Conservation (phyloP, 495 filamentous ascomycete genomes). For the Pseudotulostoma volvatum region DNA sequence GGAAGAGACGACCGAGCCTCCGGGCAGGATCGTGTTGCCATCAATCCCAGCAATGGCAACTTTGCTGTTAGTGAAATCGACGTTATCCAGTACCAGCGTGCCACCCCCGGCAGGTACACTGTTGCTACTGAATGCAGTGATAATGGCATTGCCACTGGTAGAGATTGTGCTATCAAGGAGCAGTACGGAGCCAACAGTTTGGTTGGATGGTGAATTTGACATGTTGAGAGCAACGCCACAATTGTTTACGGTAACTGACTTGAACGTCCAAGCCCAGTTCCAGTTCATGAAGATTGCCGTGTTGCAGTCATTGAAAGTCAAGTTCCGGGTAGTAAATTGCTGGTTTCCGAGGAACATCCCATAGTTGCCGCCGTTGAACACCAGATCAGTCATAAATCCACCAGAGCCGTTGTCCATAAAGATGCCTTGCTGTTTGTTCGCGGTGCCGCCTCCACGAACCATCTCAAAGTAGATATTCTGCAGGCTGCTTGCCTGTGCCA, state of each 20-base stretch:
- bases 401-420: slow-evolving; percentile 95
- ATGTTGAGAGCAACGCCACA: slow-evolving; percentile 72
- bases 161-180: slow-evolving; percentile 65
- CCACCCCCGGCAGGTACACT: slow-evolving; percentile 50
- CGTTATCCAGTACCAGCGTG: slow-evolving; percentile 72
- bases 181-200: slow-evolving; percentile 65
- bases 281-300: slow-evolving; percentile 89
- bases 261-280: slow-evolving; percentile 87
- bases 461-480: slow-evolving; percentile 89
- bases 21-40: slow-evolving; percentile 46
- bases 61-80: slow-evolving; percentile 48
- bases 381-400: slow-evolving; percentile 75
- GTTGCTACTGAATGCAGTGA: slow-evolving; percentile 48
- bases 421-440: slow-evolving; percentile 72
- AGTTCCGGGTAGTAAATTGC: slow-evolving; percentile 85
- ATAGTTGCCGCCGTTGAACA: slow-evolving; percentile 73
- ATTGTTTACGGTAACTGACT: slow-evolving; percentile 65
- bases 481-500: slow-evolving; percentile 81
- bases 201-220: slow-evolving; percentile 42
- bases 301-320: slow-evolving; percentile 77
- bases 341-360: slow-evolving; percentile 85
- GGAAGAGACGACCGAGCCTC: slow-evolving; percentile 51
- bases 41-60: slow-evolving; percentile 35
- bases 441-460: slow-evolving; percentile 48
- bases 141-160: slow-evolving; percentile 55